Base-by-base conservation (phyloP, 495 filamentous ascomycete genomes). In the Apiosordaria backusii region DNA sequence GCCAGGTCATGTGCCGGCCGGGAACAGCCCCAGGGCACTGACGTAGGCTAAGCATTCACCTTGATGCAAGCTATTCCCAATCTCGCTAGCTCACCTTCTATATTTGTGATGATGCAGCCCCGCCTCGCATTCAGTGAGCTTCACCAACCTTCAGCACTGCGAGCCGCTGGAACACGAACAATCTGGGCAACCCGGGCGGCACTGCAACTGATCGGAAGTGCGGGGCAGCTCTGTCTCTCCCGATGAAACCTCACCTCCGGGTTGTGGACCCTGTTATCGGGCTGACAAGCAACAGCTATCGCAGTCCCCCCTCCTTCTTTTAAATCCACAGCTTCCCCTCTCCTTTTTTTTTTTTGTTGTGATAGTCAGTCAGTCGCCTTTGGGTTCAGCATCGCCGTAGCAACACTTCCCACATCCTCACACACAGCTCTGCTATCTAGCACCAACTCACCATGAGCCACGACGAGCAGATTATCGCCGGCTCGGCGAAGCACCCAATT, bases 401-500 rank as follows among this genome's bases (percentile, higher is more conserved):
- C 26, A 25, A 18, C 27, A 61, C 5, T 45, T 66, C 55, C 57
- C 64, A 50, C 57, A n/a, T 10, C 18, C 66, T 71, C 50, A 52
- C 58, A 13, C 10, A 23, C 58, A 35, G 18, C 15, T 27, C 27
- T 1, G 10, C 60, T 35, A 45, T 26, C 25, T 40, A 6, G 21
- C 60, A 29, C 53, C 35, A 54, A 40, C 40, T 21, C 45, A 35
- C 63, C 67, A 69, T 71, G 66, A 64, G 62, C 60, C 65, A 75
- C 68, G 69, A 81, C 74, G 75, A 66, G 63, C 57, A 72, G 61
- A 86, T 90, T 66, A 75, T 84, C 65, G 80, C 80, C 59, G 89
- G 87, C 73, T 89, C 89, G 9, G 79, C 81, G 70, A 86, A 85
- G 76, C 88, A 89, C 76, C 84, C 89, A 25, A 80, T 82, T 65